Evolutionary conservation across 371 early-diverging fungal species (phyloP).

Genomic region (Syncephalastrum racemosum): DNA sequence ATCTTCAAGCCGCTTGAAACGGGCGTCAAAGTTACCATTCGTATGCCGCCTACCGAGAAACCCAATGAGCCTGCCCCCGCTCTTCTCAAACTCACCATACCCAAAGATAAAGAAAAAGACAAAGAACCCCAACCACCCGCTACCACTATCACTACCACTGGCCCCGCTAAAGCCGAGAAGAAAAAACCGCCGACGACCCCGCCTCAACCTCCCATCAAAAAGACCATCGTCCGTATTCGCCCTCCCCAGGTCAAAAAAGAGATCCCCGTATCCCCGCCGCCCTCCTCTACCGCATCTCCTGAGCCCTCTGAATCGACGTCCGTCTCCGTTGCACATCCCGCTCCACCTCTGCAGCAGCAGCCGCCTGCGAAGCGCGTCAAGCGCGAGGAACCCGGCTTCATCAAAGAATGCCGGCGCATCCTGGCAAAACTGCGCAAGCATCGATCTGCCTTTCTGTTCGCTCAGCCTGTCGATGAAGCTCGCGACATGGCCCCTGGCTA

Average conservation of each 20-base stretch:
- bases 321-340: background rate
- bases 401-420: too few relatives aligned
- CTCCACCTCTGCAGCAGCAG: too few relatives aligned
- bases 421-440: slow-evolving; percentile 58
- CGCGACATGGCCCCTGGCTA: slow-evolving; percentile 46
- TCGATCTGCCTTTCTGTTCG: slow-evolving; percentile 58
- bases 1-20: slow-evolving; percentile 60
- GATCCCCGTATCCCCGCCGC: slow-evolving; percentile 13
- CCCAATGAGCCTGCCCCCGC: slow-evolving; percentile 16
- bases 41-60: slow-evolving; percentile 31
- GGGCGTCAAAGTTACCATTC: slow-evolving; percentile 54
- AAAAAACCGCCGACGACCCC: slow-evolving; percentile 6
- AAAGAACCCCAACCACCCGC: slow-evolving; percentile 2
- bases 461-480: slow-evolving; percentile 63
- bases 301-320: slow-evolving; percentile 8
- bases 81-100: slow-evolving; percentile 30
- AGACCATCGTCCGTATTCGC: slow-evolving; percentile 7
- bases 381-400: too few relatives aligned
- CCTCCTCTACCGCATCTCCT: slow-evolving; percentile 9
- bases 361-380: too few relatives aligned
- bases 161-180: slow-evolving; percentile 2
- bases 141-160: slow-evolving; percentile 9
- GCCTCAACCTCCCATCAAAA: background rate
- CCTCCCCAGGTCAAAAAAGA: slow-evolving; percentile 4
- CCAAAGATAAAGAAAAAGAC: slow-evolving; percentile 21